Conservation (phyloP, 192 early-diverging fungal genomes). For the Coemansia sp. region DNA sequence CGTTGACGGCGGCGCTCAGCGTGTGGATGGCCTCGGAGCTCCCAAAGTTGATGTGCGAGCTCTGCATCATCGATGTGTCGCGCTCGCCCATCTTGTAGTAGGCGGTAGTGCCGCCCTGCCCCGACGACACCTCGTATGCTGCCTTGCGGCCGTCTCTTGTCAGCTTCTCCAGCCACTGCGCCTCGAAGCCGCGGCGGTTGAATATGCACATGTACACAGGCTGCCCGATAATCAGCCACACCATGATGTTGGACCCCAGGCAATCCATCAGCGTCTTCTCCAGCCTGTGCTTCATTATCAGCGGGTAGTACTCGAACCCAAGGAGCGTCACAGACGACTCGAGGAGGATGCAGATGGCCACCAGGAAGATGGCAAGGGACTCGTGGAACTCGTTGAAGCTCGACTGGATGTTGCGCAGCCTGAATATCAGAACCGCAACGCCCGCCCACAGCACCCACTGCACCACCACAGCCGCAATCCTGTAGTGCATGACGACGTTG, state of each 20-base stretch:
- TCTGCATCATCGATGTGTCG: conserved; percentile 31
- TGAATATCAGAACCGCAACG: conserved; percentile 35
- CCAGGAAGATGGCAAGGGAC: conserved; percentile 34
- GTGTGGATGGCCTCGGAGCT: conserved; percentile 19
- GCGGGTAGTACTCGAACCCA: conserved; percentile 26
- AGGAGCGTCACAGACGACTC: conserved; percentile 41
- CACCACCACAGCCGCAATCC: conserved; percentile 21
- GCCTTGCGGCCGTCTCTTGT: conserved; percentile 42
- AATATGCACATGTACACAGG: conserved; percentile 46
- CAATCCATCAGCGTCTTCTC: conserved; percentile 42
- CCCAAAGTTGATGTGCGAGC: conserved; percentile 37
- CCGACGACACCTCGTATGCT: conserved; percentile 37
- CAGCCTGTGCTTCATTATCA: conserved; percentile 28
- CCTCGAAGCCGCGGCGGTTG: conserved; percentile 36
- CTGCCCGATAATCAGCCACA: conserved; percentile 39
- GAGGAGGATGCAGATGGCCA: conserved; percentile 26
- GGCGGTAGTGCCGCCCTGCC: conserved; percentile 33
- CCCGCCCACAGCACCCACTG: conserved; percentile 45
- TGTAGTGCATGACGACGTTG: conserved; percentile 19
- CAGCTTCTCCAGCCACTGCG: conserved; percentile 44
- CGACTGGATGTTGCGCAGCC: conserved; percentile 51
- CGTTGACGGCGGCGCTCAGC: conserved; percentile 10
- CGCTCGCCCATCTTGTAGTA: conserved; percentile 45
- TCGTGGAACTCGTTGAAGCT: conserved; percentile 54
- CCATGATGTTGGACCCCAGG: conserved; percentile 27